Conservation (phyloP, 345 rosid genomes). For the Barbarea vulgaris region DNA sequence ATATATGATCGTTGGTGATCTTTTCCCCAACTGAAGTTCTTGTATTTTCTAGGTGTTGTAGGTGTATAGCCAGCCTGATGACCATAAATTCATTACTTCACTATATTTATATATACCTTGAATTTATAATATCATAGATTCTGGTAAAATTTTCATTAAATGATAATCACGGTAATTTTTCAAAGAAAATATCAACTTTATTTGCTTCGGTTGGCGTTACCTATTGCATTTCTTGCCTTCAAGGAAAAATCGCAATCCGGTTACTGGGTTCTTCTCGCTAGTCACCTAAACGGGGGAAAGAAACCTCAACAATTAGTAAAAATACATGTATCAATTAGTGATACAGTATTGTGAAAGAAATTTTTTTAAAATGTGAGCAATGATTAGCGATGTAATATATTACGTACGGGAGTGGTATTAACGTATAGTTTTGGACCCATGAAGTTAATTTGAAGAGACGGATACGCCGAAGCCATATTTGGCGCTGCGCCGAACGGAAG, state of each 20-base stretch:
- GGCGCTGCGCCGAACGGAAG: slow-evolving; percentile 80
- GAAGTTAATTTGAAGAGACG: slow-evolving; percentile 65
- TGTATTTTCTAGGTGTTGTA: slow-evolving; percentile 65
- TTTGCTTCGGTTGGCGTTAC: slow-evolving; percentile 39
- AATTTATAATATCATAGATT: background rate
- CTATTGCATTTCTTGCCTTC: slow-evolving; percentile 95
- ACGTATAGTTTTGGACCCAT: slow-evolving; percentile 92
- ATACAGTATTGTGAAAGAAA: background rate
- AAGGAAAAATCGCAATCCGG: slow-evolving; percentile 81
- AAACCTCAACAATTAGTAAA: background rate
- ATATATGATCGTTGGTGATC: slow-evolving; percentile 51
- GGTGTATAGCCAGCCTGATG: slow-evolving; percentile 71
- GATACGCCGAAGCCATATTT: slow-evolving; percentile 53
- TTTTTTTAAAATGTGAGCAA: background rate
- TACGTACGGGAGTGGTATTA: slow-evolving; percentile 69
- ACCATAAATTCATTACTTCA: background rate
- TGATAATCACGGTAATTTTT: background rate
- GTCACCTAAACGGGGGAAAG: slow-evolving; percentile 50
- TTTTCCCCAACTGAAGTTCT: slow-evolving; percentile 57
- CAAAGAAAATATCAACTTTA: background rate
- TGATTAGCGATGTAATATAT: background rate
- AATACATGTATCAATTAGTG: background rate
- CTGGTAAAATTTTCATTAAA: background rate
- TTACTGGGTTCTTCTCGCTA: slow-evolving; percentile 60
- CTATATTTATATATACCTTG: background rate